Base-by-base conservation (phyloP, 2,329 filamentous ascomycete species). In the Aspergillus cejpii region DNA sequence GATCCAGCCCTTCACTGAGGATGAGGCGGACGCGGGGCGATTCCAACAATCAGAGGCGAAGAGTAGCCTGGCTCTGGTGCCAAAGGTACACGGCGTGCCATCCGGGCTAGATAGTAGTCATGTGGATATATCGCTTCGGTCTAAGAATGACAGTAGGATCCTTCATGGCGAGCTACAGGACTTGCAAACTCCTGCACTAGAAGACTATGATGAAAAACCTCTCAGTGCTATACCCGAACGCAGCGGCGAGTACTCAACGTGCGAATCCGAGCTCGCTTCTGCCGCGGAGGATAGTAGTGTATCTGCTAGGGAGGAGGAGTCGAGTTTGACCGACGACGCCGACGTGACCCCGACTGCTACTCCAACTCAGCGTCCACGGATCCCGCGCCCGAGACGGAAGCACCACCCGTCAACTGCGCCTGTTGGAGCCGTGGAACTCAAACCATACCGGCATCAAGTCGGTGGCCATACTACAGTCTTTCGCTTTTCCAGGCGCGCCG, bases 371-470 rank as follows among this genome's bases (percentile, higher is more conserved):
- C 51, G 51, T 31, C 50, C 53, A 8, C 58, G 55, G 26, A 39
- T 59, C 27, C 47, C 50, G 24, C 58, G 54, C 28, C 54, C 56
- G 37, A 64, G 57, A 42, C 62, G 55, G 42, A 65, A 60, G 39
- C 52, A 59, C 41, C 47, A 54, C 23, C 48, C 57, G 17, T 47
- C n/a, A n/a, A n/a, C 62, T 4, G 63, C 61, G 6, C 88, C 90
- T 2, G 75, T 94, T 21, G 87, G 91, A 51, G 91, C 91, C 23
- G 94, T 98, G 55, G 90, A 97, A 66, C 75, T 98, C 48, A 95
- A 96, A 59, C 92, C 92, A 1, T 98, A 96, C 69, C 87, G 88
- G 54, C 92, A 98, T 68, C 92, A 98, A 68, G 92, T 98, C 44
- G 92, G 92, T 47, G 92, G 92, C 0, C 92, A 98, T 65, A 96